These are phyloP conservation scores for Cercospora sp. DNA, from an alignment of 2,329 filamentous ascomycete genomes.

Conservation along the genomic window DNA sequence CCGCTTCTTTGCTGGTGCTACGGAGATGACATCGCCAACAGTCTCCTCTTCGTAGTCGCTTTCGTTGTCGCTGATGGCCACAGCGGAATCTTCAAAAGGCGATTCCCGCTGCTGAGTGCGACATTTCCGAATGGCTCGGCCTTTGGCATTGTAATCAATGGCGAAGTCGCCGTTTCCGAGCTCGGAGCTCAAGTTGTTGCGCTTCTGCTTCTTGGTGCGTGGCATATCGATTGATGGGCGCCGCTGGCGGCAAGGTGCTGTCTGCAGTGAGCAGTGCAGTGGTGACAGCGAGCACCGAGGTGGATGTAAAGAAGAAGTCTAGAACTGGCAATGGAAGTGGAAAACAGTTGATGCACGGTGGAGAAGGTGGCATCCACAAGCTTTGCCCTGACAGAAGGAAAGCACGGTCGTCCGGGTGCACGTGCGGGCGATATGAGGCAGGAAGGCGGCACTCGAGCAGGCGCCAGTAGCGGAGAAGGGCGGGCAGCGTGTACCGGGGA, in stretches of 20 bases:
- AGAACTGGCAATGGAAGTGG: background rate
- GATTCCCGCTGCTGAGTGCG: slow-evolving; percentile 39
- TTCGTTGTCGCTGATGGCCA: slow-evolving; percentile 40
- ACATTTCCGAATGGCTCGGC: slow-evolving; percentile 45
- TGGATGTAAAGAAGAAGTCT: background rate
- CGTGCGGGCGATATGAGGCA: background rate
- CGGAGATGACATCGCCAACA: slow-evolving; percentile 34
- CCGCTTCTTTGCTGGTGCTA: slow-evolving; percentile 32
- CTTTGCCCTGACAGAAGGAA: slow-evolving; percentile 11
- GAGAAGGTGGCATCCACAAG: slow-evolving; percentile 11
- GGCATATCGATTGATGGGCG: slow-evolving; percentile 19
- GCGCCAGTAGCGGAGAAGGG: background rate
- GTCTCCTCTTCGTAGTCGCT: slow-evolving; percentile 39
- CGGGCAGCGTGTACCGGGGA: background rate
- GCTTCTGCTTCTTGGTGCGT: slow-evolving; percentile 23
- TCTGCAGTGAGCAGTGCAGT: background rate
- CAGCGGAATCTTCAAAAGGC: slow-evolving; percentile 45
- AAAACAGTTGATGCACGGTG: background rate
- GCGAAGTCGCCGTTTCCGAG: slow-evolving; percentile 32
- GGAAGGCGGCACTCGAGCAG: background rate
- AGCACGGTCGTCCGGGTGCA: background rate
- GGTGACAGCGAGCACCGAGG: background rate
- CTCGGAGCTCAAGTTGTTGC: slow-evolving; percentile 29
- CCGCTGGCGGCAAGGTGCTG: background rate
- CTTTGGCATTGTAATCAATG: slow-evolving; percentile 44